Evolutionary conservation across 768 basidiomycete genomes (phyloP).

Genomic region (Suillus bovinus): DNA sequence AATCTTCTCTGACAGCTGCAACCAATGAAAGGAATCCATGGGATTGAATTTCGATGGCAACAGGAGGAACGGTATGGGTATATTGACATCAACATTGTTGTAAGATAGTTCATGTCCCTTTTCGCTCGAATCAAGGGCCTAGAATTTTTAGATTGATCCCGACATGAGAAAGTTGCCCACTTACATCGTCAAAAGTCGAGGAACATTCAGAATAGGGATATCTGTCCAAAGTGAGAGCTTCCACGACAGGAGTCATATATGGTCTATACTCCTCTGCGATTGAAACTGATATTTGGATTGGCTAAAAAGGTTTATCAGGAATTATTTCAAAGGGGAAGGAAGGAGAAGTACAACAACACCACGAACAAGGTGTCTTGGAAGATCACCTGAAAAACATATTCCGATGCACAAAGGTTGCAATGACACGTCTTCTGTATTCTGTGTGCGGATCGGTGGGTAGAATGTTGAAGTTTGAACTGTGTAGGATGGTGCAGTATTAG

Average conservation of each 20-base stretch:
- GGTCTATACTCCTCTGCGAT: constrained; percentile 6
- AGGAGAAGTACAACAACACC: not conserved
- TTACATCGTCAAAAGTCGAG: no score
- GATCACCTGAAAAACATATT: constrained; percentile 2
- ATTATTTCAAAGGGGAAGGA: not conserved
- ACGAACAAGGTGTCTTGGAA: constrained; percentile 7
- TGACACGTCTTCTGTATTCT: not conserved
- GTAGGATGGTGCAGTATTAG: not conserved
- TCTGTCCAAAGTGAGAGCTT: not conserved
- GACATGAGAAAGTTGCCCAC: no score
- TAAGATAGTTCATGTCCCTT: no score
- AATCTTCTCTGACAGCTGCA: no score
- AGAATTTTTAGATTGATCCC: no score
- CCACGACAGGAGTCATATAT: not conserved
- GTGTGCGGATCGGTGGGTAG: not conserved
- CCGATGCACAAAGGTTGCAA: constrained; percentile 8
- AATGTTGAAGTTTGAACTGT: constrained; percentile 3
- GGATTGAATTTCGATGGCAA: no score
- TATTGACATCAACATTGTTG: no score
- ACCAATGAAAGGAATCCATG: no score
- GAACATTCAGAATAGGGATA: not conserved
- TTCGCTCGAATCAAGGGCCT: no score
- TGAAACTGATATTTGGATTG: constrained; percentile 5
- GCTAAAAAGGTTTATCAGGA: constrained; percentile 1
- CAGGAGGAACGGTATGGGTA: no score